Base-by-base conservation (phyloP, 352 stramenopile genomes). In the Phytophthora syringae region DNA sequence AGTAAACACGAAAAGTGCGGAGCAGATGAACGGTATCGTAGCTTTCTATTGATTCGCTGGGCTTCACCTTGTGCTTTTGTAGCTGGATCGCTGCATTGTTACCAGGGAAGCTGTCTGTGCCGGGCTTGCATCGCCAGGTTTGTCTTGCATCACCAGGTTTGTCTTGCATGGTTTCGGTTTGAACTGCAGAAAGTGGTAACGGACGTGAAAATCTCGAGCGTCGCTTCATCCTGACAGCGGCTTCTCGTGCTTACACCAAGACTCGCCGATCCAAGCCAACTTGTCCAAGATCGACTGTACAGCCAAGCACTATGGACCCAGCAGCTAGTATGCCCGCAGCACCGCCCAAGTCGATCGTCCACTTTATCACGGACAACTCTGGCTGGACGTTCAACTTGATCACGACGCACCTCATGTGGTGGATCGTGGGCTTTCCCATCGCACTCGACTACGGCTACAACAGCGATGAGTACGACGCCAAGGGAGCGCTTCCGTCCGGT, bases 321-420 rank as follows among this genome's bases (percentile, higher is more conserved):
- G 42, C 28, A 52, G 25, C 55, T 32, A 58, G 42, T 11, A 62
- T 50, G 54, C 39, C 50, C 21, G 25, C 57, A 16, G 30, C 44
- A 22, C 49, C 51, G 37, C 20, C 60, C 48, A 80, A 78, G 61
- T 79, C 75, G 56, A 78, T 93, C 51, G 28, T 68, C 37, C 74
- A 77, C 67, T 95, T 92, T 54, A 47, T 95, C 49, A 56, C 39
- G 32, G 74, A 89, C 65, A 95, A 93, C 82, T 81, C 77, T 18
- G 87, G 85, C 74, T 93, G 85, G 87, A 93, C 82, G 12, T 93
- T 93, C 80, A 95, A 94, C 67, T 60, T 95, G n/a, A 67, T 92
- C 37, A 82, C 76, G 52, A 94, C 83, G 39, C 84, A 94, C 50
- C 68, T 88, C 30, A 66, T 94, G 79, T 95, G 92, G 74, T 94